Base-by-base conservation (phyloP, 371 early-diverging fungal genomes). In the Mortierella sp. region DNA sequence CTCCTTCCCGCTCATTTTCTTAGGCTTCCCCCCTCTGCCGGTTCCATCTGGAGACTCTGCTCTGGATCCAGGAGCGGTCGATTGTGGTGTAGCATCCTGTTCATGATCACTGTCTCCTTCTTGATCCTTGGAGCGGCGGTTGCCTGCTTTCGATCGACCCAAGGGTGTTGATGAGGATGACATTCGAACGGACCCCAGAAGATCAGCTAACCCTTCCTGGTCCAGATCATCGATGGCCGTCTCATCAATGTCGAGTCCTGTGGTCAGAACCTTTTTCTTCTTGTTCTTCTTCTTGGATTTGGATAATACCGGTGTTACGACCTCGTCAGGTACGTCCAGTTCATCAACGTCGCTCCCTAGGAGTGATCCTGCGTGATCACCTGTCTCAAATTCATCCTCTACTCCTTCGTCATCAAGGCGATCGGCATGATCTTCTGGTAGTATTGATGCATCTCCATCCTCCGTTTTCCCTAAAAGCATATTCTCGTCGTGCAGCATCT, bases 401-500 rank as follows among this genome's bases (percentile, higher is more conserved):
- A 50, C 19, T 34, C 23, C 64, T 67, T 19, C 41, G n/a, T 19
- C 70, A 26, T 48, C 52, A 18, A 21, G n/a, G n/a, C n/a, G n/a
- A n/a, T n/a, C n/a, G n/a, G n/a, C 52, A 1, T 51, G 27, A 46
- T 59, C 9, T 60, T 41, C 61, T 34, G 38, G 13, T 30, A 31
- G 42, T 19, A 53, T 10, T 21, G 53, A 54, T 34, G 10, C 31
- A 3, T n/a, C n/a, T n/a, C n/a, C n/a, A n/a, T n/a, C n/a, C n/a
- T n/a, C n/a, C n/a, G n/a, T n/a, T n/a, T n/a, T n/a, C n/a, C 48
- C 49, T 48, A 62, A 31, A 28, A 68, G 42, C 48, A 67, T 64
- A 21, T 61, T 61, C 21, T 71, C 73, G 13, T 81, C 68, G 12
- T 67, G 79, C 67, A 91, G 58, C 84, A 95, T 85, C 71, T 94